Evolutionary conservation across 2,329 filamentous ascomycete genomes (phyloP).

Genomic region (Sporothrix globosa): DNA sequence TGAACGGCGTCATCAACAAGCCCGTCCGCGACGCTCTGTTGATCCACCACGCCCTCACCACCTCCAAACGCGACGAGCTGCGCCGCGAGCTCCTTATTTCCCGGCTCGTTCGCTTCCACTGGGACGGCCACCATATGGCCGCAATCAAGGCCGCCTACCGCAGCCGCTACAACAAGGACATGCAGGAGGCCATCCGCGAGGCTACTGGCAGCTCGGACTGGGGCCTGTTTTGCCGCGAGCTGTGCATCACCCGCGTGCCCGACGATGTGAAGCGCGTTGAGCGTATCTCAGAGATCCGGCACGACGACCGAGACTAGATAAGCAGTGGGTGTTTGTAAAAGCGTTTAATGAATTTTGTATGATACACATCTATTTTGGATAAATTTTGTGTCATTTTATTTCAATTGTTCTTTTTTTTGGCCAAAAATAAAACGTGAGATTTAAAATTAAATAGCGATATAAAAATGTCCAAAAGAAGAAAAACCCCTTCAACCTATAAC

Average conservation of each 20-base stretch:
- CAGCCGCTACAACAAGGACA: conserved; percentile 71
- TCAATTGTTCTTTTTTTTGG: not conserved
- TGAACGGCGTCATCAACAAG: conserved; percentile 95
- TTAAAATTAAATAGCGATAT: not conserved
- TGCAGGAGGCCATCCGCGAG: conserved; percentile 78
- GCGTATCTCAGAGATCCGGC: conserved; percentile 42
- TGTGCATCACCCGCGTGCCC: conserved; percentile 66
- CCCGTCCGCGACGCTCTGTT: conserved; percentile 91
- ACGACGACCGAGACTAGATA: conserved; percentile 26
- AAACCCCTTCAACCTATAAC: too few relatives aligned
- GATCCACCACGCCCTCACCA: conserved; percentile 83
- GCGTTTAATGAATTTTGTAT: not conserved
- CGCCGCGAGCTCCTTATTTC: conserved; percentile 87
- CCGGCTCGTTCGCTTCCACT: conserved; percentile 85
- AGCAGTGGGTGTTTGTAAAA: not conserved
- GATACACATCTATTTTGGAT: not conserved
- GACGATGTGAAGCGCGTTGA: conserved; percentile 61
- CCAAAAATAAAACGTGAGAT: not conserved
- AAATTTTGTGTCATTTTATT: not conserved
- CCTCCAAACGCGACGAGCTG: conserved; percentile 69
- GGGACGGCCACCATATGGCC: conserved; percentile 82
- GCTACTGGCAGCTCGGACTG: conserved; percentile 72
- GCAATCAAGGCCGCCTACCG: conserved; percentile 79
- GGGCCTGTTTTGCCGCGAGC: conserved; percentile 72
- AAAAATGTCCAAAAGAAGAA: not conserved